Evolutionary conservation across 495 filamentous ascomycete species (phyloP).

Genomic region (Letharia lupina): DNA sequence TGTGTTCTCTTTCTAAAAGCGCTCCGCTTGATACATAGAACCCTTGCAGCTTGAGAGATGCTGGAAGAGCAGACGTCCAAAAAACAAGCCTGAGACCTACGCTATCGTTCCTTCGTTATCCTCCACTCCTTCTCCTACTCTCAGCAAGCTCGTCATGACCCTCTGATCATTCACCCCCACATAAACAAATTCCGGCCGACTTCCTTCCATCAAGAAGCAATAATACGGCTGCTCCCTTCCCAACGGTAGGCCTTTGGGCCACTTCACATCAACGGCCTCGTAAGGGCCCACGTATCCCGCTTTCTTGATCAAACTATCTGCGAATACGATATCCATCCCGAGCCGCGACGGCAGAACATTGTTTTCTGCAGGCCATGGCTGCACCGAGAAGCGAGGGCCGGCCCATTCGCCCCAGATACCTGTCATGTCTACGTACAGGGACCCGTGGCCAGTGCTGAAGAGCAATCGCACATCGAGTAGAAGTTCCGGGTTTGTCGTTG

Average conservation of each 20-base stretch:
- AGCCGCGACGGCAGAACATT: slow-evolving; percentile 4
- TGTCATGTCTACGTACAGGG: slow-evolving; percentile 4
- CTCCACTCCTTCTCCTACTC: not conserved
- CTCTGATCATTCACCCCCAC: slow-evolving; percentile 1
- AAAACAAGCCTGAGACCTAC: not conserved
- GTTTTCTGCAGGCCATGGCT: not conserved
- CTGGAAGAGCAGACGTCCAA: too few species aligned
- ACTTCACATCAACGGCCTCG: not conserved
- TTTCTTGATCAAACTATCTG: not conserved
- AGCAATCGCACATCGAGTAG: slow-evolving; percentile 6
- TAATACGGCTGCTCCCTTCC: not conserved
- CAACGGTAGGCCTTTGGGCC: not conserved
- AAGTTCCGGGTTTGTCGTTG: not conserved
- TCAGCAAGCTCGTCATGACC: not conserved
- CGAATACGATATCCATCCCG: slow-evolving; percentile 1
- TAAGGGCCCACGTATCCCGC: slow-evolving; percentile 2
- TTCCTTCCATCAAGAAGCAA: not conserved
- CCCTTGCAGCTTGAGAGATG: too few species aligned
- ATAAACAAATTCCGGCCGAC: not conserved
- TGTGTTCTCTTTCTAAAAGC: too few species aligned
- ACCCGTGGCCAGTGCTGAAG: not conserved
- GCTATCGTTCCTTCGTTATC: not conserved
- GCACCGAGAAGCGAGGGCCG: not conserved
- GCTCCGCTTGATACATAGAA: too few species aligned
- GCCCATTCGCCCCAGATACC: slow-evolving; percentile 3